Percentiles rank a stretch among this genome's conserved stretches.
phyloP scores from a whole-genome alignment of 192 early-diverging fungal genomes.

The Backusella westeae region DNA sequence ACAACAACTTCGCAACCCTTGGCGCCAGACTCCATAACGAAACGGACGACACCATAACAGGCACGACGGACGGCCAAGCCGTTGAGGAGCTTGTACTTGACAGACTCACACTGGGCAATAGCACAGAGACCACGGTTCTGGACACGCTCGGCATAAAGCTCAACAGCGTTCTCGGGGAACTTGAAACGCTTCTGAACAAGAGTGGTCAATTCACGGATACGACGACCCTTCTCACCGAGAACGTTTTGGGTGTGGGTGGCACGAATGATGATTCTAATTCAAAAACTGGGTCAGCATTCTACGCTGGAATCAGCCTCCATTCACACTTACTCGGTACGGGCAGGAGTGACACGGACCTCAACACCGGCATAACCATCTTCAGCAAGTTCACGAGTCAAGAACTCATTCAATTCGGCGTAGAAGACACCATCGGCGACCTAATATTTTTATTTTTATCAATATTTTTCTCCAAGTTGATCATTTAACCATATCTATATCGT shows the following conservation, averaged over 20 bases:
- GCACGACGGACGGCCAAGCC: conserved; percentile 97
- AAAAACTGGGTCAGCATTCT: not conserved
- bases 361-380: conserved; percentile 99
- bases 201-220: conserved; percentile 97
- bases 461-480: not conserved
- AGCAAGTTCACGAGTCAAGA: conserved; percentile 96
- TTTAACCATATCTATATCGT: not conserved
- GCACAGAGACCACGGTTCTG: conserved; percentile 96
- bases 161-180: conserved; percentile 98
- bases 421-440: conserved; percentile 98
- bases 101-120: conserved; percentile 97
- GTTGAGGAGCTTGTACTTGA: conserved; percentile 96
- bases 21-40: conserved; percentile 98
- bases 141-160: conserved; percentile 98
- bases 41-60: conserved; percentile 97
- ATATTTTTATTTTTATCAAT: not conserved
- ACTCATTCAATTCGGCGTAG: conserved; percentile 99
- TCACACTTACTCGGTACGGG: conserved; percentile 77
- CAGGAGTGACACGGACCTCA: conserved; percentile 98
- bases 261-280: conserved; percentile 85
- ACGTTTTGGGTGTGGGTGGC: conserved; percentile 98
- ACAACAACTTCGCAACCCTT: conserved; percentile 99
- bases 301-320: no score
- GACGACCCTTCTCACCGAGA: conserved; percentile 97
- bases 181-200: conserved; percentile 99